Evolutionary conservation across 768 basidiomycete genomes (phyloP).

Genomic region (Lactarius tabidus): DNA sequence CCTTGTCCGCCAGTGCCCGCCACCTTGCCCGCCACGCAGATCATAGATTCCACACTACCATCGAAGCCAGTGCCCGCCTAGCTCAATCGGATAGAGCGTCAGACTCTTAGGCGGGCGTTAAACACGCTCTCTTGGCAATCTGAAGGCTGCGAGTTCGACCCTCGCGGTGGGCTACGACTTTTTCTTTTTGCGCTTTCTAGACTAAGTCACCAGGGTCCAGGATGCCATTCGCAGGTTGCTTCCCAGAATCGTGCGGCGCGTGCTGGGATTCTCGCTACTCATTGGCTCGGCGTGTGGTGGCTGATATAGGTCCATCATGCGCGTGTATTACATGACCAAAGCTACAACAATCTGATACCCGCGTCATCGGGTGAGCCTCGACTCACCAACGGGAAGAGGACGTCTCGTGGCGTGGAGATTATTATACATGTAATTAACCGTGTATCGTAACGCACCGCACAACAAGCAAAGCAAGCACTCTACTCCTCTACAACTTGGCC

Average conservation of each 20-base stretch:
- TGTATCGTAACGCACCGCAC: neutral
- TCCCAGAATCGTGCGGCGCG: no score
- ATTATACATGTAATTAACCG: neutral
- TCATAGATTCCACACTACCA: neutral
- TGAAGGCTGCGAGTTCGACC: constrained; percentile 64
- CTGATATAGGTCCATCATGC: no score
- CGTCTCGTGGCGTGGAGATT: neutral
- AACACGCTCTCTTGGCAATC: constrained; percentile 29
- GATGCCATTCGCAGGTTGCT: no score
- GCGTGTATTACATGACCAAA: neutral
- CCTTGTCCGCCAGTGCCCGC: no score
- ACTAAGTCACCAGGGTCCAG: no score
- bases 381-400: no score
- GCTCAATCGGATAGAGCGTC: constrained; percentile 68
- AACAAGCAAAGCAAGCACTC: no score
- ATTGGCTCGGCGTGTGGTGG: neutral
- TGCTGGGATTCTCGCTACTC: no score
- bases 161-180: constrained; percentile 52
- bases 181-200: neutral
- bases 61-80: constrained; percentile 44
- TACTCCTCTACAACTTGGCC: neutral
- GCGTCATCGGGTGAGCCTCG: neutral
- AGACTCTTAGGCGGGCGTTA: constrained; percentile 45
- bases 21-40: no score
- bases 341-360: constrained; percentile 1